Conservation (phyloP, 345 rosid genomes). For the Limnanthes douglasii region DNA sequence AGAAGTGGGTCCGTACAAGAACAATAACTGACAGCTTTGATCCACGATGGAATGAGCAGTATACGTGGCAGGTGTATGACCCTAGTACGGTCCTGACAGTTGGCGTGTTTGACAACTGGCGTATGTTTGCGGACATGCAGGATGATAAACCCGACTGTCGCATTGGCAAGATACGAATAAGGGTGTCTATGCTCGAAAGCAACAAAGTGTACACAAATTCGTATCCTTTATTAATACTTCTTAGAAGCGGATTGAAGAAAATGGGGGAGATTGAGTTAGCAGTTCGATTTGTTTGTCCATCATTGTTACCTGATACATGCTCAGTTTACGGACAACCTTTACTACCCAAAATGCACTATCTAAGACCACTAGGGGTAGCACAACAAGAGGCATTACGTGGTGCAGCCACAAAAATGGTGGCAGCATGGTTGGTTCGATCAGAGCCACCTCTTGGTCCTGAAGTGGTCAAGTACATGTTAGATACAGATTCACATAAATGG, state of each 20-base stretch:
- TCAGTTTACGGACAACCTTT: conserved; percentile 70
- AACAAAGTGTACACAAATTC: conserved; percentile 82
- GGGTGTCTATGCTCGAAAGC: conserved; percentile 80
- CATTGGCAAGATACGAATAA: conserved; percentile 75
- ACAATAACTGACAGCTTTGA: conserved; percentile 82
- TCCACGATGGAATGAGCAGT: conserved; percentile 98
- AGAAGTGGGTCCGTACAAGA: conserved; percentile 94
- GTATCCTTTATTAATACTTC: conserved; percentile 58
- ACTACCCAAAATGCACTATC: conserved; percentile 86
- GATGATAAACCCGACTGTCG: conserved; percentile 46
- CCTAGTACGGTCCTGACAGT: conserved; percentile 81
- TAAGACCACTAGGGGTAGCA: conserved; percentile 86
- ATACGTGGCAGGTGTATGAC: conserved; percentile 99
- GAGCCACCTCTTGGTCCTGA: conserved; percentile 85
- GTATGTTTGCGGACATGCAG: conserved; percentile 46
- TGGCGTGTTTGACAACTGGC: conserved; percentile 89
- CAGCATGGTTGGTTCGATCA: conserved; percentile 65
- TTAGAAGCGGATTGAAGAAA: conserved; percentile 61
- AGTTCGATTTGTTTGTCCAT: conserved; percentile 75
- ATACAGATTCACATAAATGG: conserved; percentile 91
- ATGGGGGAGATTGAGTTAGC: conserved; percentile 97
- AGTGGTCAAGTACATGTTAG: conserved; percentile 86
- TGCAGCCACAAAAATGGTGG: conserved; percentile 84
- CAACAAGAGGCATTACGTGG: conserved; percentile 92
- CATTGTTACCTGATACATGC: conserved; percentile 64